Base-by-base conservation (phyloP, 257 asterid species). In the Nicotiana obtusifolia region DNA sequence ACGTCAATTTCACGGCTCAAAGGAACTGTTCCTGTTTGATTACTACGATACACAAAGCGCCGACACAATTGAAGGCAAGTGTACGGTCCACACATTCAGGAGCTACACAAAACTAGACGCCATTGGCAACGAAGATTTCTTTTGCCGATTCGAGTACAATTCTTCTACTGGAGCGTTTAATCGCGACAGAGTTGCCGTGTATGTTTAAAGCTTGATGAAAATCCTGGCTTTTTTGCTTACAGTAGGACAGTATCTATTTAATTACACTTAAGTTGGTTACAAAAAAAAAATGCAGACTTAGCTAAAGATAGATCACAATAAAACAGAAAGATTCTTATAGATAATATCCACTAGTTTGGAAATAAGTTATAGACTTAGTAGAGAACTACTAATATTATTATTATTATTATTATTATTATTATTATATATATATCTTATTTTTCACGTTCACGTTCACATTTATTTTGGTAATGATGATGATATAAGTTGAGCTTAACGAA, bases 131-230 rank as follows among this genome's bases (percentile, higher is more conserved):
- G 97, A 95, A 4, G 99, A 95, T 83, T 93, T 90, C 90, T 95
- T 95, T 85, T 92, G 97, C 69, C 98, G 99, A 17, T 95, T 95
- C 64, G 97, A 95, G 87, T 95, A 95, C 81, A 95, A 95, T 88
- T 93, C 98, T 2, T 69, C 89, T 4, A 92, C 98, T 9, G 99
- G 99, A 56, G 93, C 97, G 44, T 95, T 95, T 87, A 90, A 91
- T 84, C 99, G 98, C 0, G 99, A 93, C 81, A 87, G 97, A 88
- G 99, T 95, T 4, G 97, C 97, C 31, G 98, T 95, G 99, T 95
- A 92, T 57, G 98, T 90, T 82, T 47, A 73, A 10, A 20, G 37
- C 77, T 76, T 64, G 19, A 11, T 47, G 28, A 31, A 44, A 44
- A 44, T 71, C 26, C 4, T 44, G 35, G 78, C 22, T 7, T 71